These are phyloP conservation scores for Prunus mira DNA, from an alignment of 306 rosid species.

Conservation along the genomic window DNA sequence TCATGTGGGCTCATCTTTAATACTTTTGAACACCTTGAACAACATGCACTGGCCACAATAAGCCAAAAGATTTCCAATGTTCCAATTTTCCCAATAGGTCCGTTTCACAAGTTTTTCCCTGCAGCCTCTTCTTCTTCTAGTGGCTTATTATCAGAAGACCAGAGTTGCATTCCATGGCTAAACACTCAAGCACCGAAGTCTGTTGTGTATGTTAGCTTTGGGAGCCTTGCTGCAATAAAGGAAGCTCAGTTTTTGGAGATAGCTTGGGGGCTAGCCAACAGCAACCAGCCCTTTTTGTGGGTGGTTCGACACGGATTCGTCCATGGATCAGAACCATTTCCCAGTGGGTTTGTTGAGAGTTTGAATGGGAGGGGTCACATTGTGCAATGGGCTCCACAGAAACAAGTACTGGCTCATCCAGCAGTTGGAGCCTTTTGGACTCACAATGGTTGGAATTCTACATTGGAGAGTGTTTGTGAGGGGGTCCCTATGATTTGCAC, in stretches of 20 bases:
- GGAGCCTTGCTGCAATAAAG: slow-evolving; percentile 39
- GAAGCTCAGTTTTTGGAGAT: slow-evolving; percentile 47
- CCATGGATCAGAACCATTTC: slow-evolving; percentile 40
- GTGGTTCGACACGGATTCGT: slow-evolving; percentile 53
- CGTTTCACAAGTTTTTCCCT: slow-evolving; percentile 47
- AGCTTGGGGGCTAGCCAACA: slow-evolving; percentile 61
- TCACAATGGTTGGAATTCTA: slow-evolving; percentile 72
- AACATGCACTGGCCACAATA: slow-evolving; percentile 23
- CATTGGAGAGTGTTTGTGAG: slow-evolving; percentile 57
- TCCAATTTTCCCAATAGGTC: slow-evolving; percentile 64
- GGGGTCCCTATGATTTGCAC: slow-evolving; percentile 75
- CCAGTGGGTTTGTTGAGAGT: slow-evolving; percentile 38
- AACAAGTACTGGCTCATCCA: slow-evolving; percentile 49
- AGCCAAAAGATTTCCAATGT: slow-evolving; percentile 24
- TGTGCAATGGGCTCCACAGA: slow-evolving; percentile 77
- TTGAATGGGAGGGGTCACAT: slow-evolving; percentile 44
- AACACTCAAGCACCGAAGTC: slow-evolving; percentile 35
- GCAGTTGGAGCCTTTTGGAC: slow-evolving; percentile 65
- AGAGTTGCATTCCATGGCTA: slow-evolving; percentile 60
- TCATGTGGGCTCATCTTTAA: slow-evolving; percentile 64
- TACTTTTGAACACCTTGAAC: slow-evolving; percentile 57
- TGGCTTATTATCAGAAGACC: slow-evolving; percentile 40
- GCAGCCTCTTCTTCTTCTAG: slow-evolving; percentile 18
- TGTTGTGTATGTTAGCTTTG: slow-evolving; percentile 65
- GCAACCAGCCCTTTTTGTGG: slow-evolving; percentile 60